Base-by-base conservation (phyloP, 495 filamentous ascomycete species). In the Ascodesmis nigricans region DNA sequence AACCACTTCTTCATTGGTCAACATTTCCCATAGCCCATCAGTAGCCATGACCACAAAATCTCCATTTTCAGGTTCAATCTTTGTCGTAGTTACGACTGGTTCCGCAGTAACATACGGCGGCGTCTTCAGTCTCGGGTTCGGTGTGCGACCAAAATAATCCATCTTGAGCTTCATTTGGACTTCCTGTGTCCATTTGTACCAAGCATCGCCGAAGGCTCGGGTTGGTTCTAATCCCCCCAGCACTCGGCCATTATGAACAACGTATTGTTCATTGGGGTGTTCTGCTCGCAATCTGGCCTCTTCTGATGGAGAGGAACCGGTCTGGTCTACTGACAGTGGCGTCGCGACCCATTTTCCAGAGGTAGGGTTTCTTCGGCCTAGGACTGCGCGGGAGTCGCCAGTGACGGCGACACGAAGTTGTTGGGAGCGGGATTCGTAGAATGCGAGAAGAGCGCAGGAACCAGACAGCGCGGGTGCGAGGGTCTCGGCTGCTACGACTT, bases 51-150 rank as follows among this genome's bases (percentile, higher is more conserved):
- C 83, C 3, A 99, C 59, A 45, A 99, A 99, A 48, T 95, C 90
- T 29, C 87, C 87, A 39, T 74, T 74, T 26, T 74, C 67, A 7
- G 87, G 87, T 42, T 91, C 69, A 34, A 99, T 73, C 54, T 84
- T 75, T 20, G 87, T 93, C n/a, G 80, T 91, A 4, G 82, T 95
- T 29, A 99, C 65, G 23, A 93, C 63, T 6, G 87, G 87, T 57
- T 99, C 87, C 3, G 90, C 90, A 4, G 90, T 99, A 13, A 99
- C 90, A 49, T 99, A 99, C 0, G 90, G 90, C 10, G 90, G 90
- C 0, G 83, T 92, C 55, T 78, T 76, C 32, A 92, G 58, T 5
- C 73, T 55, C n/a, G 65, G 57, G 3, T 67, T 67, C 1, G 73
- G 69, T 7, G 67, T 75, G 21, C 78, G 66, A 22, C 75, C 84